Base-by-base conservation (phyloP, 768 basidiomycete species). In the Strobilomyces confusus region DNA sequence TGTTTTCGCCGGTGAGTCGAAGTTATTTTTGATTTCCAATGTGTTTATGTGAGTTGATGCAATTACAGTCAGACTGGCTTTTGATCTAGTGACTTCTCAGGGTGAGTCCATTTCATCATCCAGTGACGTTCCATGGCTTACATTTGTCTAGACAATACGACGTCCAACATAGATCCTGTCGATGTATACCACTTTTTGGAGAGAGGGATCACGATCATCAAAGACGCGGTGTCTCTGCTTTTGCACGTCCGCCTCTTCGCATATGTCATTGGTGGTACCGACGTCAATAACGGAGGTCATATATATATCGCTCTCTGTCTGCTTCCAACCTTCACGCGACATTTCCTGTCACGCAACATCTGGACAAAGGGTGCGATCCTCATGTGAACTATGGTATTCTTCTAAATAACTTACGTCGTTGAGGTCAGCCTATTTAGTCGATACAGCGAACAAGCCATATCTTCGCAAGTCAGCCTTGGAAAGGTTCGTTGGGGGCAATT, bases 81-180 rank as follows among this genome's bases (percentile, higher is more conserved):
- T 45, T 19, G 66, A 66, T 52, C 53, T 67, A 20, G 51, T 57
- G 12, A 67, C 63, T 4, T 56, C 63, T 14, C 55, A 66, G 45
- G 61, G 66, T 65, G 9, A 15, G 42, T 36, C 9, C 43, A 15
- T 36, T 22, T 25, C 19, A 3, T 15, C 15, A 4, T 46, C 11
- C 9, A 12, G 15, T 29, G n/a, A 20, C 7, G 12, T 14, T 12
- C 25, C 13, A 11, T 47, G 1, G 33, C 48, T 49, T 34, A 55
- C 1, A 12, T 33, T n/a, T 12, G 2, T 7, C 25, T 22, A 68
- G 62, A 61, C 19, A 14, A 20, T 20, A 42, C 37, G 19, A 5
- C 17, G 6, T 49, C 49, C 14, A 38, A 13, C 5, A 9, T 37
- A 9, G 29, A 61, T 5, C 5, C 49, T 8, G 37, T 32, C 0